These are phyloP conservation scores for Lepidium didymum DNA, from an alignment of 345 rosid species.

Conservation along the genomic window DNA sequence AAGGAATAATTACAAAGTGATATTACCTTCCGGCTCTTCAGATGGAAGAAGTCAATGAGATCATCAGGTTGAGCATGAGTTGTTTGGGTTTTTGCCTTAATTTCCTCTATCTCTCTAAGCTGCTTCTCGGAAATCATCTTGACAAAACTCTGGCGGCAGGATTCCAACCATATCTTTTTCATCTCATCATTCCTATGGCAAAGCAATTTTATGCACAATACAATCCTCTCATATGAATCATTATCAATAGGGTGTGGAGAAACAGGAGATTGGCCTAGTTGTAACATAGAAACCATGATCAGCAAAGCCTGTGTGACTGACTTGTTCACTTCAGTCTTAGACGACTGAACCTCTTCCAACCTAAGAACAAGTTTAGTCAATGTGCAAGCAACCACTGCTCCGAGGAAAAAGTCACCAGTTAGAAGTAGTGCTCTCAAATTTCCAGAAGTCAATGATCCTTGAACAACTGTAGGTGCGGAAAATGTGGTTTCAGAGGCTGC, in stretches of 20 bases:
- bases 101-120: conserved; percentile 72
- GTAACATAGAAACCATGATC: conserved; percentile 88
- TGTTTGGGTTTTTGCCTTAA: conserved; percentile 89
- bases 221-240: conserved; percentile 86
- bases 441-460: conserved; percentile 58
- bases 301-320: conserved; percentile 56
- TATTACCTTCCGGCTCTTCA: conserved; percentile 90
- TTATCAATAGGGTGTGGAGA: conserved; percentile 91
- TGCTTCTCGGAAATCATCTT: conserved; percentile 96
- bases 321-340: conserved; percentile 72
- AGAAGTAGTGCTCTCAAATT: conserved; percentile 89
- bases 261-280: conserved; percentile 83
- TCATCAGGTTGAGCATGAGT: conserved; percentile 97
- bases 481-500: conserved; percentile 91
- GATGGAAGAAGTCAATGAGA: conserved; percentile 93
- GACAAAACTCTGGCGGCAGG: conserved; percentile 89
- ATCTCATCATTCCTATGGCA: conserved; percentile 76
- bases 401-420: conserved; percentile 94
- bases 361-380: conserved; percentile 86
- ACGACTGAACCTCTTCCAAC: conserved; percentile 88
- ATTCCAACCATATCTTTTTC: conserved; percentile 81
- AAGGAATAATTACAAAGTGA: background rate
- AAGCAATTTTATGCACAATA: conserved; percentile 69
- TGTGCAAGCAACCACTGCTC: conserved; percentile 94
- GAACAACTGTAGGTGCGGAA: conserved; percentile 69